A percentile compares a stretch with the other conserved stretches of the same genome.
These are phyloP conservation scores for Cyclotella baltica DNA, from an alignment of 108 stramenopile species.

Conservation along the genomic window DNA sequence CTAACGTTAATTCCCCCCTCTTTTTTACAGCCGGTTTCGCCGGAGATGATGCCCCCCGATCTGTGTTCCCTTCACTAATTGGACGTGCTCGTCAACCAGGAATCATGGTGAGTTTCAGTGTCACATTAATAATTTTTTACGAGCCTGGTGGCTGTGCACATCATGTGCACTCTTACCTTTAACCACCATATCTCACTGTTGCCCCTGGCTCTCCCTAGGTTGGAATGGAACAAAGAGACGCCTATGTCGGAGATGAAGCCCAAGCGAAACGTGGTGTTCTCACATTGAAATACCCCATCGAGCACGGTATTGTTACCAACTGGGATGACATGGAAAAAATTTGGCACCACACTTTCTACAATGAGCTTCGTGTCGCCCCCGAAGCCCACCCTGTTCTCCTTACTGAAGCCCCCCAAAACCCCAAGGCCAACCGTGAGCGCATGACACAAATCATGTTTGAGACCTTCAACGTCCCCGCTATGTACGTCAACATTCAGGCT, in stretches of 20 bases:
- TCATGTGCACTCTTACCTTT: neutral
- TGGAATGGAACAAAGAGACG: slow-evolving; percentile 99
- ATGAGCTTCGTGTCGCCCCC: slow-evolving; percentile 94
- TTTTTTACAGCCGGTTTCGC: slow-evolving; percentile 87
- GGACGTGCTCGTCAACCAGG: slow-evolving; percentile 97
- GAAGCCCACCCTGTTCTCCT: slow-evolving; percentile 99
- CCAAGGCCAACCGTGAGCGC: slow-evolving; percentile 99
- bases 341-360: slow-evolving; percentile 99
- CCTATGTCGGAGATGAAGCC: slow-evolving; percentile 99
- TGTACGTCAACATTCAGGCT: slow-evolving; percentile 99
- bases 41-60: slow-evolving; percentile 95
- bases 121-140: neutral
- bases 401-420: slow-evolving; percentile 99
- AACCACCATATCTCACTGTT: neutral
- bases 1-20: slow-evolving; percentile 13
- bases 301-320: slow-evolving; percentile 98
- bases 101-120: slow-evolving; percentile 86
- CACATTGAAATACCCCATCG: slow-evolving; percentile 99
- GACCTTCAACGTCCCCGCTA: slow-evolving; percentile 99
- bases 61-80: slow-evolving; percentile 97
- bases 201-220: slow-evolving; percentile 47
- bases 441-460: slow-evolving; percentile 99
- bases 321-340: slow-evolving; percentile 99
- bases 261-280: slow-evolving; percentile 98
- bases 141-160: neutral